Conservation (phyloP, 1,139 yeast genomes). For the Suhomyces anneliseae region DNA sequence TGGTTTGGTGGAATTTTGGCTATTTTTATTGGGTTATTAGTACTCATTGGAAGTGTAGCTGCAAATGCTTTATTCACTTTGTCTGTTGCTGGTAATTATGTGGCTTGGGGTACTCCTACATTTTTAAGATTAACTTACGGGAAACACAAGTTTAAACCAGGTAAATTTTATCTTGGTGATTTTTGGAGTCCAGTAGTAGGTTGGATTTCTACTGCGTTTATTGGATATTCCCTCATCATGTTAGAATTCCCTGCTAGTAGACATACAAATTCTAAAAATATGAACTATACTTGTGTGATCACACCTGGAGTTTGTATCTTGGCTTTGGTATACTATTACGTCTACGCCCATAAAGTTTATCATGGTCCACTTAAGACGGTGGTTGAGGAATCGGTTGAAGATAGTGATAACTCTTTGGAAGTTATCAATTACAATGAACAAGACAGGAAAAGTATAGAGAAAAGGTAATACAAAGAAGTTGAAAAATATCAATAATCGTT, state of each 20-base stretch:
- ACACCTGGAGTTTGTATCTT: constrained; percentile 43
- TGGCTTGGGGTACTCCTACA: constrained; percentile 62
- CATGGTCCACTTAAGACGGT: constrained; percentile 48
- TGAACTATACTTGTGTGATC: constrained; percentile 64
- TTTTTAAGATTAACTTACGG: constrained; percentile 49
- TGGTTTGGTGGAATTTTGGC: constrained; percentile 50
- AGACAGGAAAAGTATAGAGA: too few species aligned
- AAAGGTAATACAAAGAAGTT: too few species aligned
- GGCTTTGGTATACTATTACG: constrained; percentile 43
- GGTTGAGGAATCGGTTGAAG: constrained; percentile 16
- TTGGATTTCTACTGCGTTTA: constrained; percentile 35
- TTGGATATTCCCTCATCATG: constrained; percentile 42
- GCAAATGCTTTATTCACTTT: constrained; percentile 60
- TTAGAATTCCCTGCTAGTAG: constrained; percentile 47
- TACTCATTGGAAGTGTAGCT: constrained; percentile 58
- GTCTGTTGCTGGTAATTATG: constrained; percentile 59
- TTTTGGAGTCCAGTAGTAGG: constrained; percentile 44
- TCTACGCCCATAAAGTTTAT: constrained; percentile 48
- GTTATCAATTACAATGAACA: too few species aligned
- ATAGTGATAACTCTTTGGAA: not conserved
- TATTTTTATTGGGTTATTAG: constrained; percentile 54
- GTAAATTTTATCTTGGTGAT: constrained; percentile 62
- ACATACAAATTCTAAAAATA: constrained; percentile 37
- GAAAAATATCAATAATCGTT: too few species aligned
- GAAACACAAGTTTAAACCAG: constrained; percentile 55